A percentile compares a stretch with the other conserved stretches of the same genome.
phyloP scores from a whole-genome alignment of 345 rosid species.

The Reutealis trisperma region DNA sequence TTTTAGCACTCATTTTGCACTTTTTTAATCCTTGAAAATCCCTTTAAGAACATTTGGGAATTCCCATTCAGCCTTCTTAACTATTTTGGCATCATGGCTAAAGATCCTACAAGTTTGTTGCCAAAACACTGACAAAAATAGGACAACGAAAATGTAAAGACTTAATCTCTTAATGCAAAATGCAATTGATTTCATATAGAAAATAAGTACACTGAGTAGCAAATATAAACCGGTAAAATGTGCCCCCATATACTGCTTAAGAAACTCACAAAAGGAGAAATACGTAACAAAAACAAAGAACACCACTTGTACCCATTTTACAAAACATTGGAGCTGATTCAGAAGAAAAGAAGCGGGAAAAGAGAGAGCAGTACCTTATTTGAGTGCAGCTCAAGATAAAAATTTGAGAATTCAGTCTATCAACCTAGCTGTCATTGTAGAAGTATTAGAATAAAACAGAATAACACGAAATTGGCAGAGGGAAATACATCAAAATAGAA shows the following conservation, averaged over 20 bases:
- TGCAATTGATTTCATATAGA: neutral
- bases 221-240: neutral
- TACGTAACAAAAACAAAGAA: neutral
- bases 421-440: conserved; percentile 79
- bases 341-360: neutral
- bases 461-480: no score
- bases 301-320: neutral
- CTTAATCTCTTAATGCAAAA: no score
- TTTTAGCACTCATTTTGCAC: neutral
- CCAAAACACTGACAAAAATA: no score
- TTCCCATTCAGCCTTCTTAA: neutral
- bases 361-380: conserved; percentile 55
- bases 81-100: neutral
- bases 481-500: no score
- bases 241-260: conserved; percentile 3
- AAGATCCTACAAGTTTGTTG: neutral
- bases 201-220: neutral
- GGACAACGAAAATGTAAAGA: no score
- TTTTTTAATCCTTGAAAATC: neutral
- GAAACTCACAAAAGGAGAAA: neutral
- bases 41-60: neutral
- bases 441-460: conserved; percentile 10
- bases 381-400: conserved; percentile 78
- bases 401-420: conserved; percentile 68
- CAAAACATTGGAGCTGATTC: neutral